Evolutionary conservation across 2,329 filamentous ascomycete species (phyloP).

Genomic region (Zalaria sp.): DNA sequence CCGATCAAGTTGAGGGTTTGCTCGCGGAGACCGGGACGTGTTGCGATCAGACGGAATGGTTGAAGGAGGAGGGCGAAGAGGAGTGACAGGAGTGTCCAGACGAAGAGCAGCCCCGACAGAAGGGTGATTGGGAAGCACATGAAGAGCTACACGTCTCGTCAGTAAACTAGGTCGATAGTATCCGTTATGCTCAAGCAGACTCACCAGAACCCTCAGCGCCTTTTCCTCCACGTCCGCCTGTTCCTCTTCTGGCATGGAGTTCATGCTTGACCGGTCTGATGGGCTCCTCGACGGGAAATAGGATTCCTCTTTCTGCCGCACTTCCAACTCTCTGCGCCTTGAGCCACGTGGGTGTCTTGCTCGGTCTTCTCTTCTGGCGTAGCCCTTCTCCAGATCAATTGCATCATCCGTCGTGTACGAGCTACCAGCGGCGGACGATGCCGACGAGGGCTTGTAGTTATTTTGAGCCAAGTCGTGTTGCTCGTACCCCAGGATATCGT

Average conservation of each 20-base stretch:
- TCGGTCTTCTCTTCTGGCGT: constrained; percentile 5
- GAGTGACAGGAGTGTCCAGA: constrained; percentile 41
- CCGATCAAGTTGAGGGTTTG: constrained; percentile 39
- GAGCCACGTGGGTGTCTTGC: neutral
- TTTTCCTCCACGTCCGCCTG: constrained; percentile 27
- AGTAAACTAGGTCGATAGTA: neutral
- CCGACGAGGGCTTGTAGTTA: constrained; percentile 6
- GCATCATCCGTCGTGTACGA: constrained; percentile 13
- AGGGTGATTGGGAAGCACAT: constrained; percentile 39
- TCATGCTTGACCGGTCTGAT: constrained; percentile 10
- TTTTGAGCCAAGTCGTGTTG: no score
- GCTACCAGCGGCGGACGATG: constrained; percentile 13
- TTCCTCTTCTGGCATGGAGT: constrained; percentile 21
- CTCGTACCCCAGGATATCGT: no score
- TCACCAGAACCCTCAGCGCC: constrained; percentile 28
- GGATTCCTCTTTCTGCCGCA: constrained; percentile 10
- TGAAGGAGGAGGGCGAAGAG: constrained; percentile 36
- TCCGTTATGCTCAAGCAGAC: constrained; percentile 8
- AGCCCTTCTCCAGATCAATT: constrained; percentile 17
- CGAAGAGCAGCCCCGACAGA: constrained; percentile 36
- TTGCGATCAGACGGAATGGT: constrained; percentile 34
- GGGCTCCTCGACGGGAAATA: constrained; percentile 7
- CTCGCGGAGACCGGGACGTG: constrained; percentile 31
- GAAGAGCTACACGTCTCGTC: constrained; percentile 25
- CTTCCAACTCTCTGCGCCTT: neutral